Evolutionary conservation across 768 basidiomycete species (phyloP).

Genomic region (Leucocoprinus birnbaumii): DNA sequence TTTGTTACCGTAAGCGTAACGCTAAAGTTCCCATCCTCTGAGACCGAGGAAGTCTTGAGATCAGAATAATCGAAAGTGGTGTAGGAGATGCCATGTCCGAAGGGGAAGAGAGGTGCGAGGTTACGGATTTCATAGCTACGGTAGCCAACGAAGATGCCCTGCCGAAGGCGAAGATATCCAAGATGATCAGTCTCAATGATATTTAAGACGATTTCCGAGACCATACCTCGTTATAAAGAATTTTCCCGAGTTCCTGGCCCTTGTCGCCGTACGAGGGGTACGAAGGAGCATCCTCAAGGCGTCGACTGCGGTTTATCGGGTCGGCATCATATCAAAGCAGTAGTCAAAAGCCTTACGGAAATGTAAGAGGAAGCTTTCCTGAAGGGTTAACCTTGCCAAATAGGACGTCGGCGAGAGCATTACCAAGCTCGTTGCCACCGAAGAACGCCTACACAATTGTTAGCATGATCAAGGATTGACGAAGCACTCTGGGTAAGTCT

Average conservation of each 20-base stretch:
- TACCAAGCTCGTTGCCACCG: slow-evolving; percentile 53
- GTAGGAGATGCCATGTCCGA: slow-evolving; percentile 61
- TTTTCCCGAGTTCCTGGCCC: slow-evolving; percentile 40
- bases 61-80: slow-evolving; percentile 52
- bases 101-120: slow-evolving; percentile 46
- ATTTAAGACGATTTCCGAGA: background rate
- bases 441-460: slow-evolving; percentile 39
- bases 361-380: slow-evolving; percentile 53
- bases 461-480: background rate
- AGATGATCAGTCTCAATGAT: no score
- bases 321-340: background rate
- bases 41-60: slow-evolving; percentile 31
- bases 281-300: slow-evolving; percentile 51
- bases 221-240: slow-evolving; percentile 43
- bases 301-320: slow-evolving; percentile 26
- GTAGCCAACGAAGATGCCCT: slow-evolving; percentile 52
- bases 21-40: slow-evolving; percentile 29
- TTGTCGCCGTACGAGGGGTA: slow-evolving; percentile 41
- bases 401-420: slow-evolving; percentile 55
- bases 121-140: slow-evolving; percentile 45
- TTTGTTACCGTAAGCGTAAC: slow-evolving; percentile 46
- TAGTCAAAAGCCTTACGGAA: slow-evolving; percentile 37
- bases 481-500: background rate
- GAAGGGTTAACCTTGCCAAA: slow-evolving; percentile 61
- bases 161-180: slow-evolving; percentile 3